Conservation (phyloP, 2,329 filamentous ascomycete genomes). For the Pyrenochaeta sp. region DNA sequence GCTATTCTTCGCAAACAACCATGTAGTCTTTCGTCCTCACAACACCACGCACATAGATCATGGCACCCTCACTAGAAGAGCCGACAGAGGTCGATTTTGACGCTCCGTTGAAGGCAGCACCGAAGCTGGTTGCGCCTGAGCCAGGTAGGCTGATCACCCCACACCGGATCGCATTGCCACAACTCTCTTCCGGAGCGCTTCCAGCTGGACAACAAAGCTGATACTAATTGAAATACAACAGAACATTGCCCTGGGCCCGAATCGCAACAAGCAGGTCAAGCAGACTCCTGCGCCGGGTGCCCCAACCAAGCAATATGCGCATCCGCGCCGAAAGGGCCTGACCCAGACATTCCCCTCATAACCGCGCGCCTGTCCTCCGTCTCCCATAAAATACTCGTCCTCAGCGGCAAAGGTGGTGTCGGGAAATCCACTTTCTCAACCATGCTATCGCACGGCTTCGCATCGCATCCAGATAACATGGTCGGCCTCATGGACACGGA, state of each 20-base stretch:
- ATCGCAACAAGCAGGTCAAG: constrained; percentile 69
- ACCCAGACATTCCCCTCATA: constrained; percentile 91
- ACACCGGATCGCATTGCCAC: constrained; percentile 51
- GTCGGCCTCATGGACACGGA: constrained; percentile 98
- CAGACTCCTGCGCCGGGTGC: constrained; percentile 90
- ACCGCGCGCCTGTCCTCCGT: constrained; percentile 81
- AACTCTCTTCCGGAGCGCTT: no score
- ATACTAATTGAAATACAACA: no score
- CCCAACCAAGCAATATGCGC: constrained; percentile 97
- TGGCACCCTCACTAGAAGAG: constrained; percentile 84
- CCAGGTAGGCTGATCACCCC: constrained; percentile 64
- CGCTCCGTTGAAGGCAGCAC: constrained; percentile 78
- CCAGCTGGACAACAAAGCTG: no score
- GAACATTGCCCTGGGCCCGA: constrained; percentile 96
- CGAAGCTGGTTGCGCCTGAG: constrained; percentile 89
- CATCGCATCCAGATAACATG: constrained; percentile 76
- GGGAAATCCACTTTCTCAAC: constrained; percentile 95
- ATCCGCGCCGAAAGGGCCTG: constrained; percentile 90
- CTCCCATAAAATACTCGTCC: constrained; percentile 88
- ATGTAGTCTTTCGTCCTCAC: constrained; percentile 24
- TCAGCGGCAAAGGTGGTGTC: constrained; percentile 95
- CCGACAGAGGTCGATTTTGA: constrained; percentile 72
- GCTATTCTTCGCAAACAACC: constrained; percentile 26
- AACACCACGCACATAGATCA: constrained; percentile 46
- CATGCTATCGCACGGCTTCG: constrained; percentile 88